phyloP scores from a whole-genome alignment of 202 grass and related monocot genomes.

The Setaria viridis region DNA sequence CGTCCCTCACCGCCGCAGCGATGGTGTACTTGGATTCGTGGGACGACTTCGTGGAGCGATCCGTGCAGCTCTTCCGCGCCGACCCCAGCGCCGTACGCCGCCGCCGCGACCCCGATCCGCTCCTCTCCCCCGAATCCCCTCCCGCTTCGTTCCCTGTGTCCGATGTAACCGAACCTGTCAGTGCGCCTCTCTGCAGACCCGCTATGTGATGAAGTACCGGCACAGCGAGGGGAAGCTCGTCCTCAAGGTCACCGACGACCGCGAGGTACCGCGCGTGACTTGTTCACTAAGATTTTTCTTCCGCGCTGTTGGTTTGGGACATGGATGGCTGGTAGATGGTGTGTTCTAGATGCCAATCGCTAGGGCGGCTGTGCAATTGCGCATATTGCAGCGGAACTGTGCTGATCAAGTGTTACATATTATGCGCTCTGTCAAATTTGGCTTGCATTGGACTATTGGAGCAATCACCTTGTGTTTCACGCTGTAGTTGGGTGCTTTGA shows the following conservation, averaged over 20 bases:
- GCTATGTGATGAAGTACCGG: constrained; percentile 88
- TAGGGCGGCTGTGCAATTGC: too few species aligned
- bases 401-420: constrained; percentile 21
- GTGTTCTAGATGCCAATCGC: background rate
- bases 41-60: constrained; percentile 91
- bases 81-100: constrained; percentile 66
- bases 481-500: too few species aligned
- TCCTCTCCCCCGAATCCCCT: background rate
- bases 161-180: constrained; percentile 1
- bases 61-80: constrained; percentile 84
- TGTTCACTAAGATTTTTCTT: constrained; percentile 25
- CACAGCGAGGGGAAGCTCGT: constrained; percentile 93
- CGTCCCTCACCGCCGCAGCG: constrained; percentile 17
- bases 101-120: background rate
- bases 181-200: constrained; percentile 52
- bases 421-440: background rate
- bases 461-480: too few species aligned
- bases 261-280: constrained; percentile 49
- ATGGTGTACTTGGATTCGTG: constrained; percentile 96
- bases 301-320: background rate
- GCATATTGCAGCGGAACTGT: background rate
- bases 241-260: constrained; percentile 94
- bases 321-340: background rate
- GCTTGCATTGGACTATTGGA: too few species aligned
- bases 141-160: background rate